These are phyloP conservation scores for Sicyos edulis DNA, from an alignment of 306 rosid genomes.

Conservation along the genomic window DNA sequence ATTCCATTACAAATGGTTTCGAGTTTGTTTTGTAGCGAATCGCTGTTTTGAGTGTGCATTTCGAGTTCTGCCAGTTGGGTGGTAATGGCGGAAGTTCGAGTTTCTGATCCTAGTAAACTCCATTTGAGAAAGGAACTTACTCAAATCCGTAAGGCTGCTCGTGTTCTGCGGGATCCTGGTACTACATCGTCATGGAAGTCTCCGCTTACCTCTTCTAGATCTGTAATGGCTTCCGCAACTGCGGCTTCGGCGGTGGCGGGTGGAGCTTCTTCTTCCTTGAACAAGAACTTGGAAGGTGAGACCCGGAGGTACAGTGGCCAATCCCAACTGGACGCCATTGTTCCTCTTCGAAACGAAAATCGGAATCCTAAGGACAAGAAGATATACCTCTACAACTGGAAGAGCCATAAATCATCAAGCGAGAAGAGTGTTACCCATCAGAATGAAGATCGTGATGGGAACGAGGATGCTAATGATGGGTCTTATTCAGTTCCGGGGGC, in stretches of 20 bases:
- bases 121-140: constrained; percentile 81
- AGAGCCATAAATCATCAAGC: constrained; percentile 50
- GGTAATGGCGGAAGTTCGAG: constrained; percentile 49
- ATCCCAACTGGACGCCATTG: constrained; percentile 26
- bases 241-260: constrained; percentile 13
- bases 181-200: constrained; percentile 89
- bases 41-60: background rate
- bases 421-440: constrained; percentile 30
- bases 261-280: constrained; percentile 36
- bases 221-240: constrained; percentile 25
- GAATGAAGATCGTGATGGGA: background rate
- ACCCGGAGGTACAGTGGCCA: constrained; percentile 25
- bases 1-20: background rate
- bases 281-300: constrained; percentile 24
- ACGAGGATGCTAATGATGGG: constrained; percentile 27
- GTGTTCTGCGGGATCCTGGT: constrained; percentile 88
- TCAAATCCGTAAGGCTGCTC: constrained; percentile 91
- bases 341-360: constrained; percentile 3
- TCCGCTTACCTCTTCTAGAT: constrained; percentile 66
- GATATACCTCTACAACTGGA: constrained; percentile 82
- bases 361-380: constrained; percentile 35
- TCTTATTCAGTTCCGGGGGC: constrained; percentile 47
- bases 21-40: background rate
- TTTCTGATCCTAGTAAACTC: constrained; percentile 68
- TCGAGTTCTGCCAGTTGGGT: background rate